phyloP scores from a whole-genome alignment of 2,329 filamentous ascomycete species.

The Cladosporium sp. region DNA sequence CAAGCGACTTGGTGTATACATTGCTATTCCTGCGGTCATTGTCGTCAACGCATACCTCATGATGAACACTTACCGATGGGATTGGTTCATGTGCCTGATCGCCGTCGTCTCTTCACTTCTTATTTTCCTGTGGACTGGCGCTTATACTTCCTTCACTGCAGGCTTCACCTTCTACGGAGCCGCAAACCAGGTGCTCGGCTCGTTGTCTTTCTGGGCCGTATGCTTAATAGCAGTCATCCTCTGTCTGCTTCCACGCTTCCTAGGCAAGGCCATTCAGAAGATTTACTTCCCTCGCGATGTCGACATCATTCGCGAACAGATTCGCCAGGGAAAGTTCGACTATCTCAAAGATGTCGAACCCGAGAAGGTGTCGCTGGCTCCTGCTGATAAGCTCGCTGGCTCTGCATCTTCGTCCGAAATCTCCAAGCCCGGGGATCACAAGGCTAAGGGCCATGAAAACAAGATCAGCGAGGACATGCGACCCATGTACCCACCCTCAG shows the following conservation, averaged over 20 bases:
- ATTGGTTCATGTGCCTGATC: slow-evolving; percentile 88
- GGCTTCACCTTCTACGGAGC: slow-evolving; percentile 70
- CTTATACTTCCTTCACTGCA: slow-evolving; percentile 64
- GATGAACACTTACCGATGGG: slow-evolving; percentile 96
- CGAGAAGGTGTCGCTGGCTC: slow-evolving; percentile 39
- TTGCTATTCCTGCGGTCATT: slow-evolving; percentile 77
- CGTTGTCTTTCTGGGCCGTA: slow-evolving; percentile 82
- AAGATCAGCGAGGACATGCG: slow-evolving; percentile 81
- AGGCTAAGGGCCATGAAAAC: slow-evolving; percentile 15
- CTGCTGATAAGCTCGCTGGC: slow-evolving; percentile 37
- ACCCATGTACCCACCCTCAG: slow-evolving; percentile 89
- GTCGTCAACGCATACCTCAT: slow-evolving; percentile 93
- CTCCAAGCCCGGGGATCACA: slow-evolving; percentile 50
- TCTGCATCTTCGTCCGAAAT: slow-evolving; percentile 58
- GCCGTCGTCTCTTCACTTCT: slow-evolving; percentile 77
- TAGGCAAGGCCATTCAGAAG: slow-evolving; percentile 83
- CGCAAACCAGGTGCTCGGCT: slow-evolving; percentile 71
- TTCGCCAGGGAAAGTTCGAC: slow-evolving; percentile 75
- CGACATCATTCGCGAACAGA: slow-evolving; percentile 92
- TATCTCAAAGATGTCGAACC: slow-evolving; percentile 59
- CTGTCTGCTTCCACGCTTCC: slow-evolving; percentile 82
- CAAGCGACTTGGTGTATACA: slow-evolving; percentile 78
- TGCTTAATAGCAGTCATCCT: slow-evolving; percentile 74
- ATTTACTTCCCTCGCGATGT: slow-evolving; percentile 88
- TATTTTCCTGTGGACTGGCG: slow-evolving; percentile 92